These are phyloP conservation scores for Adansonia madagascariensis DNA, from an alignment of 441 rosid genomes.

Conservation along the genomic window DNA sequence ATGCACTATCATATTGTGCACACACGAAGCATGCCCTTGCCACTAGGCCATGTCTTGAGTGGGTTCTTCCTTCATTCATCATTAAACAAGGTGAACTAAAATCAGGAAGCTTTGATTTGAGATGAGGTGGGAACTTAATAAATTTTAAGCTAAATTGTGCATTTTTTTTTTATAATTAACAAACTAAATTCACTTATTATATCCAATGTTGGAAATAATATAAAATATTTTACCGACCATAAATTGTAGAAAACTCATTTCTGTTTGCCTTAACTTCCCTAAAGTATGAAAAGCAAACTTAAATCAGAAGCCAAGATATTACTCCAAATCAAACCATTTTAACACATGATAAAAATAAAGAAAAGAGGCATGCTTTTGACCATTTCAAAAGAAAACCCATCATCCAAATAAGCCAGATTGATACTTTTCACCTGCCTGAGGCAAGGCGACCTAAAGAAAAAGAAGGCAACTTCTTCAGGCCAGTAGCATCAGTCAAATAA, in stretches of 20 bases:
- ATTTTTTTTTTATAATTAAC: not conserved
- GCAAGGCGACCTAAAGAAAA: not conserved
- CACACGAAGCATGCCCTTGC: no score
- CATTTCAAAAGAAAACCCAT: constrained; percentile 16
- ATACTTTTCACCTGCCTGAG: constrained; percentile 4
- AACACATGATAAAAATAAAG: not conserved
- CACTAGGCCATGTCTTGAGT: no score
- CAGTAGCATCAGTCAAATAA: not conserved
- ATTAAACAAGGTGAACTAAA: constrained; percentile 12
- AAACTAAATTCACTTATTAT: constrained; percentile 4
- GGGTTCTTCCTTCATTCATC: not conserved
- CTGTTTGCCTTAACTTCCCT: not conserved
- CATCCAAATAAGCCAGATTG: constrained; percentile 10
- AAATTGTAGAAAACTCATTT: not conserved
- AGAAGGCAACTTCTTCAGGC: not conserved
- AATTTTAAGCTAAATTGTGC: not conserved
- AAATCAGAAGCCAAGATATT: not conserved
- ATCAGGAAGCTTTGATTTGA: not conserved
- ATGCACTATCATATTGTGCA: no score
- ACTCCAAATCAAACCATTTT: not conserved
- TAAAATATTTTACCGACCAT: not conserved
- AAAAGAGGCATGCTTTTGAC: constrained; percentile 5
- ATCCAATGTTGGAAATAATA: not conserved
- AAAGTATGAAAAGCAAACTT: not conserved
- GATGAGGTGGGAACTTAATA: not conserved